Percentiles rank a stretch among this genome's conserved stretches.
phyloP scores from a whole-genome alignment of 441 rosid species.

The Metrosideros polymorpha region DNA sequence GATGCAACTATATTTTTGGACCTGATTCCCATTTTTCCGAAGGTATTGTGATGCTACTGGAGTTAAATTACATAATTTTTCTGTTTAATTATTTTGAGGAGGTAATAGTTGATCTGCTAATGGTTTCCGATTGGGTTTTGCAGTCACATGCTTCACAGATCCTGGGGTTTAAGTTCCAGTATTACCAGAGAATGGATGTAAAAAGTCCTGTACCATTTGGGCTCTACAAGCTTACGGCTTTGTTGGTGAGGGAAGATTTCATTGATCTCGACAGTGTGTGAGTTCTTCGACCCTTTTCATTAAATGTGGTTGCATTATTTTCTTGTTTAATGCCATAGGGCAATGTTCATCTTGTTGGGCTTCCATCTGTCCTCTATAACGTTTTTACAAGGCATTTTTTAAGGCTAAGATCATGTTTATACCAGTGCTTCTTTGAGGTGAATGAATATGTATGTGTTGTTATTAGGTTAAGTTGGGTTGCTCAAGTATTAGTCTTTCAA shows the following conservation, averaged over 20 bases:
- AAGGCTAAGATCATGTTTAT: not conserved
- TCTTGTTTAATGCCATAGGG: not conserved
- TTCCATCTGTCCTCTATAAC: not conserved
- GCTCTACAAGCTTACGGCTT: conserved; percentile 89
- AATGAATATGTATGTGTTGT: not conserved
- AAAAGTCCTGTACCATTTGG: conserved; percentile 79
- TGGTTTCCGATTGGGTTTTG: conserved; percentile 8
- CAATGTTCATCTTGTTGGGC: not conserved
- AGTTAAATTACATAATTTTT: not conserved
- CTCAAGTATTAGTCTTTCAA: not conserved
- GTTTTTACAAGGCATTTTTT: not conserved
- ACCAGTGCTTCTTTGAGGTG: not conserved
- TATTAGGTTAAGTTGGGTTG: not conserved
- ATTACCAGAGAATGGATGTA: conserved; percentile 91
- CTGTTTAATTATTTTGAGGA: not conserved
- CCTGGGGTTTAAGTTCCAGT: conserved; percentile 99
- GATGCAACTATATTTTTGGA: conserved; percentile 66
- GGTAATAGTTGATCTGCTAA: not conserved
- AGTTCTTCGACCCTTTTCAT: conserved; percentile 16
- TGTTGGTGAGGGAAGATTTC: conserved; percentile 89
- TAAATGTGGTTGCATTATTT: not conserved
- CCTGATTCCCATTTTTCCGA: conserved; percentile 93
- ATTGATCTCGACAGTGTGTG: conserved; percentile 97
- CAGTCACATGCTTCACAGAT: conserved; percentile 99
- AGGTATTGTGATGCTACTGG: conserved; percentile 37